Evolutionary conservation across 495 filamentous ascomycete species (phyloP).

Genomic region (Aspergillus cristatus): DNA sequence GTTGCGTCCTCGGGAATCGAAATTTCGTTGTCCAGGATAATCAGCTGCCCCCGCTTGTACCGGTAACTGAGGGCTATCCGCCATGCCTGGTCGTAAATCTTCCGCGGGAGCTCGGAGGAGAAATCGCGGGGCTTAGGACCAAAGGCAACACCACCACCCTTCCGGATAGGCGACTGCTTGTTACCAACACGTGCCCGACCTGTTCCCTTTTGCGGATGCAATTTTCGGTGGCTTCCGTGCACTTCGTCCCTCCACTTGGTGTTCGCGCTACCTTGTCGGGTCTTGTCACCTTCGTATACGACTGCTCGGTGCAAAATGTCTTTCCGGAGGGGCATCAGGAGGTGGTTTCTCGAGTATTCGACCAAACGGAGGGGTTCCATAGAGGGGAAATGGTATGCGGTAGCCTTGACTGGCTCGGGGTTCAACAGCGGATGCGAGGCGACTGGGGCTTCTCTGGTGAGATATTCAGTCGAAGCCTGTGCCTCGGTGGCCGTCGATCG

Average conservation of each 20-base stretch:
- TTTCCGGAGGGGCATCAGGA: slow-evolving; percentile 75
- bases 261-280: slow-evolving; percentile 77
- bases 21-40: slow-evolving; percentile 67
- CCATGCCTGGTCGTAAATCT: slow-evolving; percentile 95
- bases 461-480: slow-evolving; percentile 18
- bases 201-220: slow-evolving; percentile 75
- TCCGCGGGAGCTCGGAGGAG: slow-evolving; percentile 66
- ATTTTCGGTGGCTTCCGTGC: slow-evolving; percentile 67
- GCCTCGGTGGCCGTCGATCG: slow-evolving; percentile 78
- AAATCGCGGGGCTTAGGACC: slow-evolving; percentile 90
- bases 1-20: slow-evolving; percentile 48
- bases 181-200: slow-evolving; percentile 72
- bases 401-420: slow-evolving; percentile 51
- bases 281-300: slow-evolving; percentile 82
- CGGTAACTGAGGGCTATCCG: slow-evolving; percentile 88
- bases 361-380: slow-evolving; percentile 78
- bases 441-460: slow-evolving; percentile 31
- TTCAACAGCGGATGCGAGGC: slow-evolving; percentile 19
- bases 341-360: slow-evolving; percentile 69
- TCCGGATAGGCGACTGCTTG: slow-evolving; percentile 71
- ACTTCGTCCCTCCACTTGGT: slow-evolving; percentile 81
- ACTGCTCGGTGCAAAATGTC: slow-evolving; percentile 92
- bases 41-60: slow-evolving; percentile 74
- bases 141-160: slow-evolving; percentile 76
- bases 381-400: slow-evolving; percentile 81